Percentiles rank a stretch among this genome's conserved stretches.
Evolutionary conservation across 768 basidiomycete genomes (phyloP).

Genomic region (Amanita fuliginea): DNA sequence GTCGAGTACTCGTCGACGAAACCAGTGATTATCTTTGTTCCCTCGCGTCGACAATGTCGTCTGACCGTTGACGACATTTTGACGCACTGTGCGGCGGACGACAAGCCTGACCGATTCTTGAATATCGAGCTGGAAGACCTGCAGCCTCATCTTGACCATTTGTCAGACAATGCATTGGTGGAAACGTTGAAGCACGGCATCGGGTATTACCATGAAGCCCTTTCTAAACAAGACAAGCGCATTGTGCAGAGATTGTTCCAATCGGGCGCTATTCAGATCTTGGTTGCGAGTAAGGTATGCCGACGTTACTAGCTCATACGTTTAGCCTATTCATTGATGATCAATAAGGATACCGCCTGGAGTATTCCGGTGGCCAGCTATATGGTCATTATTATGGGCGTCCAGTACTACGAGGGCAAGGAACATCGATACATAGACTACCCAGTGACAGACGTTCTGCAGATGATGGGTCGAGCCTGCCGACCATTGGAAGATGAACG

Average conservation of each 20-base stretch:
- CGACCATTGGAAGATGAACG: slow-evolving; percentile 80
- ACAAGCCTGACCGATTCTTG: slow-evolving; percentile 76
- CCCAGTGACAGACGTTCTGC: slow-evolving; percentile 95
- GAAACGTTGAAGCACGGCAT: slow-evolving; percentile 86
- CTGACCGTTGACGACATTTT: slow-evolving; percentile 87
- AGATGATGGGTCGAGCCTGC: slow-evolving; percentile 99
- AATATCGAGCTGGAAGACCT: slow-evolving; percentile 79
- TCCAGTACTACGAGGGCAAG: slow-evolving; percentile 92
- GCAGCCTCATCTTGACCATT: slow-evolving; percentile 78
- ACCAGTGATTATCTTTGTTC: slow-evolving; percentile 89
- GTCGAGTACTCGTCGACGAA: slow-evolving; percentile 76
- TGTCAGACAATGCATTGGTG: slow-evolving; percentile 62
- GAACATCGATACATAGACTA: slow-evolving; percentile 98
- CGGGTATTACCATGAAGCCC: slow-evolving; percentile 92
- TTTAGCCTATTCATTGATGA: not conserved
- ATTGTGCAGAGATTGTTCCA: slow-evolving; percentile 91
- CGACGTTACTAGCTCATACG: not conserved
- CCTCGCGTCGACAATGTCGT: slow-evolving; percentile 89
- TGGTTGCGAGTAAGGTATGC: slow-evolving; percentile 85
- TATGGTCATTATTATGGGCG: slow-evolving; percentile 99
- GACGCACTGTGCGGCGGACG: slow-evolving; percentile 80
- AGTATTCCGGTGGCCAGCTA: slow-evolving; percentile 87
- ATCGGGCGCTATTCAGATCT: slow-evolving; percentile 88
- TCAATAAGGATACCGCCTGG: slow-evolving; percentile 83
- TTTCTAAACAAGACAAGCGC: slow-evolving; percentile 84